These are phyloP conservation scores for Bauhinia variegata DNA, from an alignment of 306 rosid genomes.

Conservation along the genomic window DNA sequence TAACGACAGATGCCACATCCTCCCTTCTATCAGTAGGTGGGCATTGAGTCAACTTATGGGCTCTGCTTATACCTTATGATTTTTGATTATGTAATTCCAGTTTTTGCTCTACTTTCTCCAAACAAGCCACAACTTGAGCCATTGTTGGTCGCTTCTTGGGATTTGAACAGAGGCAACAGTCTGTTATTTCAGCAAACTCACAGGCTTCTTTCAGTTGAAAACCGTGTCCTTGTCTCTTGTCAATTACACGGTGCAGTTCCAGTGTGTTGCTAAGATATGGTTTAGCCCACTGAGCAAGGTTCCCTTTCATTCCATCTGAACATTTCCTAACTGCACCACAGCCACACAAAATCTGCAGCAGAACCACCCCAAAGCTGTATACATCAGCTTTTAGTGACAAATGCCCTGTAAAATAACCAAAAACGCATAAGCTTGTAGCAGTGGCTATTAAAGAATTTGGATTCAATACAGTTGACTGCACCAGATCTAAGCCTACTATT, in stretches of 20 bases:
- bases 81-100: conserved; percentile 7
- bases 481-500: too few species aligned
- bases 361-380: conserved; percentile 57
- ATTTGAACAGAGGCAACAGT: conserved; percentile 38
- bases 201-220: conserved; percentile 39
- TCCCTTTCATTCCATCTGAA: conserved; percentile 40
- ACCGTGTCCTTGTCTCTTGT: conserved; percentile 36
- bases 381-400: conserved; percentile 29
- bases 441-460: not conserved
- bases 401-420: not conserved
- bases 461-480: too few species aligned
- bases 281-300: conserved; percentile 42
- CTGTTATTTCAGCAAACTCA: conserved; percentile 38
- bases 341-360: conserved; percentile 51
- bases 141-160: conserved; percentile 43
- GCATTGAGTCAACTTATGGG: conserved; percentile 2
- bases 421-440: not conserved
- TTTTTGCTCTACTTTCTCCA: conserved; percentile 33
- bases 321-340: conserved; percentile 38
- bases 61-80: not conserved
- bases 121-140: conserved; percentile 42
- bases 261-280: conserved; percentile 31
- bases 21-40: conserved; percentile 20
- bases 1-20: not conserved
- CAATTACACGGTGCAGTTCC: conserved; percentile 33